phyloP scores from a whole-genome alignment of 352 stramenopile genomes.

The Aphanomyces cochlioides region DNA sequence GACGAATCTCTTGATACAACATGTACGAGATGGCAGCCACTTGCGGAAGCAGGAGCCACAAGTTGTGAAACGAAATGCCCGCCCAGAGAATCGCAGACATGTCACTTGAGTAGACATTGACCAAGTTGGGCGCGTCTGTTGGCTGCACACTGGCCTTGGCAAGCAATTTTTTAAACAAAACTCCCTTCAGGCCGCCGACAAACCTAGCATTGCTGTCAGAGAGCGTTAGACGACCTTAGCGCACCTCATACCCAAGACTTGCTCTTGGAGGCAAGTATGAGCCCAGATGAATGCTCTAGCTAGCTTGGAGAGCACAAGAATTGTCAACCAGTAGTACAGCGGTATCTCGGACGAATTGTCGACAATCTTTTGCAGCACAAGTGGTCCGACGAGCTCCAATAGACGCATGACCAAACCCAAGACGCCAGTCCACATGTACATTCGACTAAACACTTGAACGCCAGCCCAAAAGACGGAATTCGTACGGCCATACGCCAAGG shows the following conservation, averaged over 20 bases:
- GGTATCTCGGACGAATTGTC: neutral
- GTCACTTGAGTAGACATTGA: constrained; percentile 23
- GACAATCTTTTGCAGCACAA: constrained; percentile 25
- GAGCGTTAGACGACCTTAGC: neutral
- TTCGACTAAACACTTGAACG: constrained; percentile 4
- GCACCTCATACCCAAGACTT: constrained; percentile 7
- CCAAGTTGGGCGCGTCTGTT: constrained; percentile 7
- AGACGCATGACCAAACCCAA: constrained; percentile 18
- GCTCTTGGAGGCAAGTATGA: constrained; percentile 11
- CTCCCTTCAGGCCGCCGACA: constrained; percentile 11
- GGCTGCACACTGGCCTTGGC: neutral
- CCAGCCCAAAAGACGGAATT: constrained; percentile 6
- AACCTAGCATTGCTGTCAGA: constrained; percentile 7
- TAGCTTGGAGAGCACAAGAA: constrained; percentile 19
- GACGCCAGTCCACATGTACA: neutral
- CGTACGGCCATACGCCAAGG: neutral
- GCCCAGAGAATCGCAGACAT: constrained; percentile 19
- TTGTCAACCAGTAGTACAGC: constrained; percentile 15
- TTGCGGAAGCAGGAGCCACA: constrained; percentile 60
- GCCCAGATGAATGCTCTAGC: neutral
- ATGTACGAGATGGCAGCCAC: constrained; percentile 47
- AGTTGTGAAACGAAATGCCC: constrained; percentile 30
- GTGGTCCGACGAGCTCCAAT: constrained; percentile 20
- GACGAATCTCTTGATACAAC: constrained; percentile 52
- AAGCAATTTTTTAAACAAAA: constrained; percentile 13